Evolutionary conservation across 2,329 filamentous ascomycete species (phyloP), one percentile per base, ranked within the genome.

Genomic region (Xylaria sp.): DNA sequence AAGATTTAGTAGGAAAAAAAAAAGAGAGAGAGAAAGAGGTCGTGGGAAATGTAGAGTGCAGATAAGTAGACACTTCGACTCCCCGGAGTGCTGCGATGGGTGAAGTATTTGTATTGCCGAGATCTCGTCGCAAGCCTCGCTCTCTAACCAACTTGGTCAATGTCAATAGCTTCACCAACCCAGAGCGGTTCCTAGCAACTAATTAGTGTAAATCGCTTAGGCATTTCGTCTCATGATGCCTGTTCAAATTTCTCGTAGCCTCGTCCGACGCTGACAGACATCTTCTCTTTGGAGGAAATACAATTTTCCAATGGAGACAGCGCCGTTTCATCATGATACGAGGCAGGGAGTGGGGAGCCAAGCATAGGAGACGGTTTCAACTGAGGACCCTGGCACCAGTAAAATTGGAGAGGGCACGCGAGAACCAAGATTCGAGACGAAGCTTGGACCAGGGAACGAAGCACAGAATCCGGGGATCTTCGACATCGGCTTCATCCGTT

Each of bases 261-360:
- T 34, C 32, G 30, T 55, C n/a, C n/a, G 32, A 48, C 39, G 32
- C 30, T 12, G 25, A 28, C 50, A 23, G 39, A 50, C 41, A 3
- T 15, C 23, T 7, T 52, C 43, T 55, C 39, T 34, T 62, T 62
- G 32, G 50, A 66, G 58, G 48, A 61, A 56, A 61, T 61, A 15
- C 6, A 50, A 56, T 61, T 66, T 18, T 52, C 63, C 50, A 61
- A 25, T 23, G 32, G 13, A 48, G 25, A 62, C 6, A 15, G 41
- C 18, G 25, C 18, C 13, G 41, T 66, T 63, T 58, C 59, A 63
- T 36, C 43, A 13, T 28, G 63, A 52, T 28, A 25, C 50, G 63
- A 66, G 41, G 48, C 58, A 62, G 52, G 45, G 57, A 23, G 64
- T 63, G 59, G 64, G 52, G 45, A 63, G 41, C 57, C 39, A 46